phyloP scores from a whole-genome alignment of 2,329 filamentous ascomycete species.

The Alternaria panax region DNA sequence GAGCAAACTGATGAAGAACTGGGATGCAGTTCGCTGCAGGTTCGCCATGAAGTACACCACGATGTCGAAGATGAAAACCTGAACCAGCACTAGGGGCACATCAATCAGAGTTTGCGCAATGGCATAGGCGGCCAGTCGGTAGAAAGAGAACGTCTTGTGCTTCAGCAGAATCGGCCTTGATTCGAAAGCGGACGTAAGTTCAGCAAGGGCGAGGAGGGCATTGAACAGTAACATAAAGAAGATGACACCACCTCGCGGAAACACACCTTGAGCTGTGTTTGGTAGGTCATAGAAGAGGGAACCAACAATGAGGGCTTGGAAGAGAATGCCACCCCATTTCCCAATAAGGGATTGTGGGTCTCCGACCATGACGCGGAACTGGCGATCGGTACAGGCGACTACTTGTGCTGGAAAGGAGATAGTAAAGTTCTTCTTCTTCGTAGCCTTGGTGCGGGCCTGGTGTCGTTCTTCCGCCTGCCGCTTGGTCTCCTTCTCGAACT shows the following conservation, averaged over 20 bases:
- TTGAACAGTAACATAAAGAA: constrained; percentile 70
- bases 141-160: constrained; percentile 75
- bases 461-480: constrained; percentile 42
- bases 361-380: constrained; percentile 62
- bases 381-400: constrained; percentile 50
- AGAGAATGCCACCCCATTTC: constrained; percentile 53
- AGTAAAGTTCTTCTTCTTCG: constrained; percentile 53
- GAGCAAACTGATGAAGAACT: constrained; percentile 68
- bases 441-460: constrained; percentile 44
- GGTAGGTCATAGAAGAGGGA: constrained; percentile 63
- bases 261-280: constrained; percentile 61
- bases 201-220: constrained; percentile 66
- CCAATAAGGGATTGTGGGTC: constrained; percentile 59
- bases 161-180: constrained; percentile 72
- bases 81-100: constrained; percentile 64
- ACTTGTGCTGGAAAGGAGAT: constrained; percentile 51
- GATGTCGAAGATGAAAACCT: constrained; percentile 66
- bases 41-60: constrained; percentile 70
- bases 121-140: constrained; percentile 67
- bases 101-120: constrained; percentile 66
- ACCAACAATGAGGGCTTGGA: constrained; percentile 51
- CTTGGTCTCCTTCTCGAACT: constrained; percentile 48
- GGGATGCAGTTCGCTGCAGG: constrained; percentile 63
- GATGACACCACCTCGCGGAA: constrained; percentile 66
- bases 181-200: constrained; percentile 67